Percentiles rank a stretch among this genome's conserved stretches.
phyloP scores from a whole-genome alignment of 1,139 yeast genomes.

The Geotrichum bryndzae region DNA sequence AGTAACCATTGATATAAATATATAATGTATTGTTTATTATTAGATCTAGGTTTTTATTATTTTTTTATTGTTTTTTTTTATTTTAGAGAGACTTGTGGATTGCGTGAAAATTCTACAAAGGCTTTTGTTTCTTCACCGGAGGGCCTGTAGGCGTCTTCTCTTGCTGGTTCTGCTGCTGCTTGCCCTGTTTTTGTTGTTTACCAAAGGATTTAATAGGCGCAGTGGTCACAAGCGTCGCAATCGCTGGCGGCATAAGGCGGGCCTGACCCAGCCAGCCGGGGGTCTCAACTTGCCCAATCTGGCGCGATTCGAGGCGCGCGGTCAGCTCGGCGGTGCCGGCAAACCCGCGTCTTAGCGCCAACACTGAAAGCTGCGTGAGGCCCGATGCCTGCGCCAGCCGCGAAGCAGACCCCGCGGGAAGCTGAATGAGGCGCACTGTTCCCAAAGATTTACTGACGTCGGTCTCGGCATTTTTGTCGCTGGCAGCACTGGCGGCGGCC shows the following conservation, averaged over 20 bases:
- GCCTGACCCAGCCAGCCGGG: conserved; percentile 16
- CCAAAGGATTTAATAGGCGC: conserved; percentile 10
- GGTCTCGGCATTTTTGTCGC: neutral
- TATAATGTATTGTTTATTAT: neutral
- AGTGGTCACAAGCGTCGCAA: conserved; percentile 8
- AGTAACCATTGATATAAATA: conserved; percentile 20
- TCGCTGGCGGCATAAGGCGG: conserved; percentile 6
- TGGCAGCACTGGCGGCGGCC: conserved; percentile 1
- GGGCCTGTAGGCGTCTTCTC: neutral
- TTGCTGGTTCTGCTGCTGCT: neutral
- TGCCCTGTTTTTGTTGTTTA: neutral
- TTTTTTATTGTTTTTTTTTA: neutral
- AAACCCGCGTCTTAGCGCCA: conserved; percentile 7
- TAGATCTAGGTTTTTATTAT: neutral
- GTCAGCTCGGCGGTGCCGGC: conserved; percentile 1
- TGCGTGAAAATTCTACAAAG: neutral
- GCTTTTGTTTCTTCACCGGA: neutral
- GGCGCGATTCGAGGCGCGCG: neutral
- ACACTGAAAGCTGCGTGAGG: conserved; percentile 4
- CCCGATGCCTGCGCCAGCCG: conserved; percentile 6
- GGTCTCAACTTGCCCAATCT: conserved; percentile 1
- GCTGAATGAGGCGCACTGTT: conserved; percentile 9
- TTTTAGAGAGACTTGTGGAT: neutral
- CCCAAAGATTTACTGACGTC: neutral
- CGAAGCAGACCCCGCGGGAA: conserved; percentile 9